Evolutionary conservation across 352 stramenopile genomes (phyloP), one percentile per base, ranked within the genome.

Genomic region (Phytophthora pini): DNA sequence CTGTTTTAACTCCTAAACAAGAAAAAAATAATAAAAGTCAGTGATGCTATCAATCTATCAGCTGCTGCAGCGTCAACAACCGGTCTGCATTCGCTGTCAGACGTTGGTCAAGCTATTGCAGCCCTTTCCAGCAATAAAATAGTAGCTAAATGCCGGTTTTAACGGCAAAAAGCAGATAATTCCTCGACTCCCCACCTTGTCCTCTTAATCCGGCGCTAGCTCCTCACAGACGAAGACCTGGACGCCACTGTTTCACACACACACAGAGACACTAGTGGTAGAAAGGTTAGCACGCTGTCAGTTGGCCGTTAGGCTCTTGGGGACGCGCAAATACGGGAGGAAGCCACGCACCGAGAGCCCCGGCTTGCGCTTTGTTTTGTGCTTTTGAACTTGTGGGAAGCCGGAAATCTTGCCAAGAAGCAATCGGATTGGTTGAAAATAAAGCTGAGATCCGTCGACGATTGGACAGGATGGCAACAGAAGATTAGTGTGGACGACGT

Each of bases 391-490:
- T 56, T 68, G 43, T 68, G 52, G 43, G 51, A 59, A 53, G 26
- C 27, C 36, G 55, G 29, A 47, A 75, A 68, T 75, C 61, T 70
- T 72, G 51, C 2, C 32, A 50, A 34, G 8, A 51, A 13, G 13
- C 1, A 13, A 9, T 4, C 6, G 13, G 27, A 72, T 75, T 72
- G 62, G 68, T 48, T 5, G 11, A 69, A 61, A 69, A 13, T 11
- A 1, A 5, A 0, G 11, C 50, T 1, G 10, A 26, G 15, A 15
- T 12, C 31, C n/a, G 5, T 11, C 11, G 8, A 29, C 26, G 12
- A 72, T 69, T 71, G 62, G 62, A 73, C 49, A 69, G 61, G 56
- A 60, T 75, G 46, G 39, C 58, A 65, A 51, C 43, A 40, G 11
- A 36, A 50, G 45, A 34, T 40, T 62, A 10, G 41, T 57, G 64